phyloP scores from a whole-genome alignment of 2,329 filamentous ascomycete genomes.

The Laburnicola sp. region DNA sequence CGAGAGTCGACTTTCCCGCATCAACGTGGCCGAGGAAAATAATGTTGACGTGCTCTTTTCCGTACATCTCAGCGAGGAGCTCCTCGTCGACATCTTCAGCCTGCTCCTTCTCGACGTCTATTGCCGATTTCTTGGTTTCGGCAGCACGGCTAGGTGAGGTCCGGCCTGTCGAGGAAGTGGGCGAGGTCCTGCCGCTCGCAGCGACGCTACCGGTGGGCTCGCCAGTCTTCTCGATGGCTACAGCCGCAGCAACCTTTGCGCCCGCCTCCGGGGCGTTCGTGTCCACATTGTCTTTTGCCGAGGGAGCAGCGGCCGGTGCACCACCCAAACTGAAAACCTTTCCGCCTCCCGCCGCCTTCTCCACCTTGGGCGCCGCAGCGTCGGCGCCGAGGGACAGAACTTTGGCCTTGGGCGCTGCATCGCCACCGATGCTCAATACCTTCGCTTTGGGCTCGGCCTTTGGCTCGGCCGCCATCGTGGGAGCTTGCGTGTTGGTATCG shows the following conservation, averaged over 20 bases:
- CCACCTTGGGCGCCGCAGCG: slow-evolving; percentile 57
- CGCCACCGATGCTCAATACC: slow-evolving; percentile 65
- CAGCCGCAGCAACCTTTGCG: slow-evolving; percentile 80
- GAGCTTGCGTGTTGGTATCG: slow-evolving; percentile 52
- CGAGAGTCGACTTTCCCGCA: slow-evolving; percentile 94
- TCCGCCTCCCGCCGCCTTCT: slow-evolving; percentile 53
- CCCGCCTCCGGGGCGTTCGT: slow-evolving; percentile 64
- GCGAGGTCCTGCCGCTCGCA: slow-evolving; percentile 72
- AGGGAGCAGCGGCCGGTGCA: slow-evolving; percentile 53
- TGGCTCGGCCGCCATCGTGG: slow-evolving; percentile 49
- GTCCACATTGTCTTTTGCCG: slow-evolving; percentile 51
- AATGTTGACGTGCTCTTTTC: slow-evolving; percentile 91
- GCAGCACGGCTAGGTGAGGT: slow-evolving; percentile 72
- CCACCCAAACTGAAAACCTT: slow-evolving; percentile 79
- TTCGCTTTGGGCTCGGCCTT: slow-evolving; percentile 60
- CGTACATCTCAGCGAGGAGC: slow-evolving; percentile 91
- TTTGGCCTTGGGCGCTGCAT: slow-evolving; percentile 60
- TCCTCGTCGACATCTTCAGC: slow-evolving; percentile 76
- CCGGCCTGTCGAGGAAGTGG: slow-evolving; percentile 79
- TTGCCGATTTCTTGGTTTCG: slow-evolving; percentile 69
- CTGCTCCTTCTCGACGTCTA: slow-evolving; percentile 83
- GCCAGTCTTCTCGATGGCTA: slow-evolving; percentile 90
- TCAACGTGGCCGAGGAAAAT: slow-evolving; percentile 99
- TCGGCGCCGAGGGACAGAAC: slow-evolving; percentile 63
- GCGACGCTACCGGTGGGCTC: slow-evolving; percentile 59